Base-by-base conservation (phyloP, 208 protist species). In the Wallacemonas rigidus region DNA sequence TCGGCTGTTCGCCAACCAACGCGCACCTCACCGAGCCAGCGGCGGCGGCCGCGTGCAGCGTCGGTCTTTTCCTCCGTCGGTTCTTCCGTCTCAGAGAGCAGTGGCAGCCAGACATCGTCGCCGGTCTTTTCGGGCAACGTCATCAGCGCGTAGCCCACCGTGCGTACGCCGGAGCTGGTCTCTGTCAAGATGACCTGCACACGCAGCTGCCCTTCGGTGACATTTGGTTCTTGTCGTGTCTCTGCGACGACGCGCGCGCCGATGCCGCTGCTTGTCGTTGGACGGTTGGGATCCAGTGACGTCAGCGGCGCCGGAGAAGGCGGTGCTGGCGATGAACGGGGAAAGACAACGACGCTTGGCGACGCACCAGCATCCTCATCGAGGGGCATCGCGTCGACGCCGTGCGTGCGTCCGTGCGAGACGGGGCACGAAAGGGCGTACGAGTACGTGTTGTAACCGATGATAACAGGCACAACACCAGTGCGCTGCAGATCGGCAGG, bases 151-250 rank as follows among this genome's bases (percentile, higher is more conserved):
- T 53, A 65, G 40, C 60, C 60, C 3, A 65, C 60, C 3, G 40
- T 51, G 4, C 60, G 38, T 15, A 41, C 26, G 5, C 43, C n/a
- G 4, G 40, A 38, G 17, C 4, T 45, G 3, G 60, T 3, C 3
- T 65, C 60, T 2, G 60, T 48, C 12, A 65, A 65, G 8, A 65
- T 51, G 11, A 65, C 60, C 60, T 65, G 60, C n/a, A 65, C 60
- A 48, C 60, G 60, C 40, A 65, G 5, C 38, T 62, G 56, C 17
- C 36, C 7, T 5, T 6, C 1, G 12, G 26, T 26, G 26, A 1
- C 26, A 26, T 26, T 26, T 26, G 26, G 26, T 26, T 26, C 26
- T 26, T 26, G 26, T 26, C 26, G 26, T 26, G 26, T 26, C 26
- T 26, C 26, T 26, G 26, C 26, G 26, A 26, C 26, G 26, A 26